Conservation (phyloP, 1,284 basidiomycete genomes). For the Irpex lacteus region DNA sequence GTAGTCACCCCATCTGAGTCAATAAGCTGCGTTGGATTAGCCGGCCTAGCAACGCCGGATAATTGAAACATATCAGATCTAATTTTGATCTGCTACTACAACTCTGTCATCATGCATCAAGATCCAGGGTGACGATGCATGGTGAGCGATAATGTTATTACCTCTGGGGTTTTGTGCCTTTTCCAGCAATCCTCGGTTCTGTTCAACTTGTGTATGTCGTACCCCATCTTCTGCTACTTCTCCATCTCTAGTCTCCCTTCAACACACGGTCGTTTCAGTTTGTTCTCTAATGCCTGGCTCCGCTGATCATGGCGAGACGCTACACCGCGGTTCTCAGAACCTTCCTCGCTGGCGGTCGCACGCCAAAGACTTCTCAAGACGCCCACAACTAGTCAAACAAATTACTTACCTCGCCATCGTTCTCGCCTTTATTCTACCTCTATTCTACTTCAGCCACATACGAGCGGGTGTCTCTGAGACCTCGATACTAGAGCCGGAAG, state of each 20-base stretch:
- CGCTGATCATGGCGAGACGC: constrained; percentile 11
- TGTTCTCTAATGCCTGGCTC: not conserved
- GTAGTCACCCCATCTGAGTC: too few relatives aligned
- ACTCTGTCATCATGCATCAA: too few relatives aligned
- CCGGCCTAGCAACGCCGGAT: too few relatives aligned
- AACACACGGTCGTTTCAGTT: not conserved
- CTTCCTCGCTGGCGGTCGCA: constrained; percentile 4
- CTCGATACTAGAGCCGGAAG: not conserved
- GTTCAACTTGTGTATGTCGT: too few relatives aligned
- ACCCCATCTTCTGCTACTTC: not conserved
- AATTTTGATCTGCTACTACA: too few relatives aligned
- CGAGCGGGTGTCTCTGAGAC: not conserved
- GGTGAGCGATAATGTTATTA: too few relatives aligned
- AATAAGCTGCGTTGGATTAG: too few relatives aligned
- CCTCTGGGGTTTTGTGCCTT: too few relatives aligned
- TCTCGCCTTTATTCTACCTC: constrained; percentile 9
- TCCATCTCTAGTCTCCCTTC: constrained; percentile 13
- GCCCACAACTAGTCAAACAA: constrained; percentile 4
- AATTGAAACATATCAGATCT: too few relatives aligned
- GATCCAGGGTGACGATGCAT: too few relatives aligned
- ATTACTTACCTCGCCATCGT: constrained; percentile 6
- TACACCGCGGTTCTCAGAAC: not conserved
- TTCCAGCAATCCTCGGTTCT: too few relatives aligned
- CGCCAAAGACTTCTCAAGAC: constrained; percentile 5
- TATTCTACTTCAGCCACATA: constrained; percentile 9